Percentiles rank a stretch among this genome's conserved stretches.
phyloP scores from a whole-genome alignment of 192 early-diverging fungal genomes.

The Backusella luteola region DNA sequence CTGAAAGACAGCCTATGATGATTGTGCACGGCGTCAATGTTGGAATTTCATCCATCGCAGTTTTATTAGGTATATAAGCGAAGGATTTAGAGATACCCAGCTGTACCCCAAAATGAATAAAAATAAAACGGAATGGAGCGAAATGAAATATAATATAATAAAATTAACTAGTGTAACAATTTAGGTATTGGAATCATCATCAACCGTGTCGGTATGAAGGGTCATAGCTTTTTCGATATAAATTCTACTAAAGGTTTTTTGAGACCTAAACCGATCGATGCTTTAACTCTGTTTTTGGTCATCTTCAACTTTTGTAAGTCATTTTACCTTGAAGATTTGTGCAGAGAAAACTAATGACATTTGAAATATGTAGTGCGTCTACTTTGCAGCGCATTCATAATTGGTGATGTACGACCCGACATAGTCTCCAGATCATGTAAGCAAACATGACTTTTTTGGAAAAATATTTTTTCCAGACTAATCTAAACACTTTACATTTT shows the following conservation, averaged over 20 bases:
- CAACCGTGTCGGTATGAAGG: conserved; percentile 19
- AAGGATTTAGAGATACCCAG: neutral
- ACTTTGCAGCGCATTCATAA: conserved; percentile 20
- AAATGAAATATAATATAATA: neutral
- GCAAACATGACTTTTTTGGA: neutral
- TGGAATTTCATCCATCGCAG: conserved; percentile 3
- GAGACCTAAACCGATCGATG: conserved; percentile 30
- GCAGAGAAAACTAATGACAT: neutral
- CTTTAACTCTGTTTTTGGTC: conserved; percentile 12
- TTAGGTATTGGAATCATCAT: conserved; percentile 17
- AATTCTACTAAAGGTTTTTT: conserved; percentile 15
- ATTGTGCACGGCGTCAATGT: conserved; percentile 20
- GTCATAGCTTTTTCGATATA: conserved; percentile 20
- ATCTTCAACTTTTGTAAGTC: conserved; percentile 28
- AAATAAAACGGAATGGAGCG: neutral
- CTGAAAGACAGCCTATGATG: conserved; percentile 4
- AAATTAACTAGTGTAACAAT: neutral
- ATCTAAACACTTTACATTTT: neutral
- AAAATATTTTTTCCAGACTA: neutral
- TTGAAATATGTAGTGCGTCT: conserved; percentile 15
- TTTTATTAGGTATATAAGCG: conserved; percentile 7
- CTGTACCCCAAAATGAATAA: neutral
- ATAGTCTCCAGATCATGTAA: conserved; percentile 26
- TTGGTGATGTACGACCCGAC: conserved; percentile 19
- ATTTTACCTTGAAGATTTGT: neutral